Evolutionary conservation across 2,329 filamentous ascomycete species (phyloP), one percentile per base, ranked within the genome.

Genomic region (Xylaria sp.): DNA sequence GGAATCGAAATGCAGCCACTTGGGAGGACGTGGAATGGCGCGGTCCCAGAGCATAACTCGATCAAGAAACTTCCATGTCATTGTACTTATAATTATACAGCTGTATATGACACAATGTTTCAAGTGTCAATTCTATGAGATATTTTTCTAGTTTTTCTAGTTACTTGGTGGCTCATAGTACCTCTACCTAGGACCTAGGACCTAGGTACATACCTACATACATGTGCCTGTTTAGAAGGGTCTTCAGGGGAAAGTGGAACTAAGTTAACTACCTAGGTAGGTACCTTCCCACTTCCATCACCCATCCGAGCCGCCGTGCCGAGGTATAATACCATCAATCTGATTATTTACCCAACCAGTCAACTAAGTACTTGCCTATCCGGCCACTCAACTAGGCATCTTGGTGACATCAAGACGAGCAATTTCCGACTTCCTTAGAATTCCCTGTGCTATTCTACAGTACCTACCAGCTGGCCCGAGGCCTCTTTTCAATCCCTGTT

Each of bases 391-490:
- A 59, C 36, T 60, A 63, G 67, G 57, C 60, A 62, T 60, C 58
- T 60, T 46, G 41, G 58, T 72, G 59, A 61, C 59, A 67, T 59
- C 43, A 67, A 61, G 46, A 48, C 60, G 34, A 66, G 50, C n/a
- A 61, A 63, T 67, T 41, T 68, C 60, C 43, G 55, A 30, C n/a
- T 41, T 39, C 66, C n/a, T 55, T 56, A 4, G 15, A 43, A 25
- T 34, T 28, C 15, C 39, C 39, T 18, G 43, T 25, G n/a, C 8
- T 18, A 8, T 48, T 28, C 25, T 52, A n/a, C 4, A 12, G 0
- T 20, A 23, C 25, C 39, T 41, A 34, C 20, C 30, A 32, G 20
- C 13, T 45, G 6, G 28, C 41, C 43, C 46, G 48, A 41, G 30
- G 48, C 63, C 30, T n/a, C 43, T 57, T 32, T 23, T 58, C 18